Percentiles rank a stretch among this genome's conserved stretches.
phyloP scores from a whole-genome alignment of 2,329 filamentous ascomycete species.

The Dothiorella sarmentorum region DNA sequence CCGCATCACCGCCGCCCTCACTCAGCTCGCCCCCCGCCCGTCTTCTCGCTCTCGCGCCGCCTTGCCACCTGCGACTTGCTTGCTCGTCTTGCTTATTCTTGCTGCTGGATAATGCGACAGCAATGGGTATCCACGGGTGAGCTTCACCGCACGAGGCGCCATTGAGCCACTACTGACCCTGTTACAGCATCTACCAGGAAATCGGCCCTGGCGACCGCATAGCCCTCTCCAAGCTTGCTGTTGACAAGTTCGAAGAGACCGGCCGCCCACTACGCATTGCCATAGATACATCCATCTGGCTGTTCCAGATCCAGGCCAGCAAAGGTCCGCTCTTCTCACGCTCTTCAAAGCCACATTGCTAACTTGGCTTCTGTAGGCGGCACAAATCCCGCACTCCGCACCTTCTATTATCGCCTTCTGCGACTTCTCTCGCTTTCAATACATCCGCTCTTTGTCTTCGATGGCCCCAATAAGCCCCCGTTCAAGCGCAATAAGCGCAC shows the following conservation, averaged over 20 bases:
- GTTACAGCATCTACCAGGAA: constrained; percentile 78
- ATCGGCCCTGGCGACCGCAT: constrained; percentile 77
- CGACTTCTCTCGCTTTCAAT: constrained; percentile 74
- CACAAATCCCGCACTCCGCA: constrained; percentile 83
- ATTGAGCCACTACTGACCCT: not conserved
- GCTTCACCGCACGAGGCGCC: not conserved
- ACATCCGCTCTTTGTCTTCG: constrained; percentile 85
- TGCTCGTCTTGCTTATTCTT: not conserved
- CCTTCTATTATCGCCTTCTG: constrained; percentile 86
- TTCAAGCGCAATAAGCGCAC: constrained; percentile 84
- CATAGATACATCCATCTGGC: constrained; percentile 95
- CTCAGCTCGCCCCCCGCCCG: not conserved
- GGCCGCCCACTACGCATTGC: constrained; percentile 77
- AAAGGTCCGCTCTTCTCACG: constrained; percentile 51
- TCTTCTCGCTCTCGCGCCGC: not conserved
- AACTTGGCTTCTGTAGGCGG: constrained; percentile 54
- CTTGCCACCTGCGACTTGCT: not conserved
- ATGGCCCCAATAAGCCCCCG: constrained; percentile 77
- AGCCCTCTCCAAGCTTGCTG: constrained; percentile 76
- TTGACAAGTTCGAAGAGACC: constrained; percentile 69
- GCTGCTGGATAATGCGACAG: constrained; percentile 4
- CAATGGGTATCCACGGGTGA: constrained; percentile 42
- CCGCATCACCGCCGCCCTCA: not conserved
- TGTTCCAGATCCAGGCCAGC: constrained; percentile 86
- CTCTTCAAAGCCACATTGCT: not conserved